Conservation (phyloP, 1,284 basidiomycete species). For the Pseudozyma tsukubaensis region DNA sequence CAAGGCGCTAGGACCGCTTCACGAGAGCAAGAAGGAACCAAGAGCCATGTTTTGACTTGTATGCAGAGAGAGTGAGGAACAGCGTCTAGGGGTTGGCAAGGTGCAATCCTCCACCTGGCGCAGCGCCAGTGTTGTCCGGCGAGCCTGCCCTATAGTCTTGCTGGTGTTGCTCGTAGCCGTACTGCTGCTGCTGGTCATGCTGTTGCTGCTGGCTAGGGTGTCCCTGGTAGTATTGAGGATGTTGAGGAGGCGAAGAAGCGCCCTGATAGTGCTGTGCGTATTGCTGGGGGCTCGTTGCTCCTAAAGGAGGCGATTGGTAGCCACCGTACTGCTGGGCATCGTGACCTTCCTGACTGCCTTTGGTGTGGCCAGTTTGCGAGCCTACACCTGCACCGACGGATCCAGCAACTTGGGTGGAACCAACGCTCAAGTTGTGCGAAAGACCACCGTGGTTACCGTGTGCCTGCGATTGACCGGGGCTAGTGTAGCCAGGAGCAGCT, state of each 20-base stretch:
- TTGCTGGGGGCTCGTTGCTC: conserved; percentile 28
- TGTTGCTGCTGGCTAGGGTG: conserved; percentile 11
- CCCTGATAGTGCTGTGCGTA: conserved; percentile 46
- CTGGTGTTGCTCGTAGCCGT: conserved; percentile 18
- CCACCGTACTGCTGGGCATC: conserved; percentile 27
- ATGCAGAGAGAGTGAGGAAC: background rate
- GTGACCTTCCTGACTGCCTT: conserved; percentile 38
- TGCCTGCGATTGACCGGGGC: conserved; percentile 27
- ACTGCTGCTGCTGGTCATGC: conserved; percentile 11
- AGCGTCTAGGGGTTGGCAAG: conserved; percentile 43
- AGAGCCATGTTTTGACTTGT: background rate
- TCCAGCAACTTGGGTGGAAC: conserved; percentile 34
- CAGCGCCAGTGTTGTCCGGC: conserved; percentile 15
- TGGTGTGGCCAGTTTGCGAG: conserved; percentile 10
- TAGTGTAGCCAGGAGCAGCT: conserved; percentile 38
- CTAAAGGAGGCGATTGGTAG: conserved; percentile 28
- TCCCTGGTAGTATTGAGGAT: conserved; percentile 30
- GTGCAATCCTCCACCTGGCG: conserved; percentile 26
- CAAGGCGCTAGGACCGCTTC: too few species aligned
- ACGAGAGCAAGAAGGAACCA: too few species aligned
- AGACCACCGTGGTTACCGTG: conserved; percentile 30
- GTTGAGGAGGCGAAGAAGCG: conserved; percentile 18
- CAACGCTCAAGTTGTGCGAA: conserved; percentile 31
- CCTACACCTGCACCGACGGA: conserved; percentile 8
- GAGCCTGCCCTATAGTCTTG: conserved; percentile 25